phyloP scores from a whole-genome alignment of 352 stramenopile genomes.

The Phytophthora crassamura region DNA sequence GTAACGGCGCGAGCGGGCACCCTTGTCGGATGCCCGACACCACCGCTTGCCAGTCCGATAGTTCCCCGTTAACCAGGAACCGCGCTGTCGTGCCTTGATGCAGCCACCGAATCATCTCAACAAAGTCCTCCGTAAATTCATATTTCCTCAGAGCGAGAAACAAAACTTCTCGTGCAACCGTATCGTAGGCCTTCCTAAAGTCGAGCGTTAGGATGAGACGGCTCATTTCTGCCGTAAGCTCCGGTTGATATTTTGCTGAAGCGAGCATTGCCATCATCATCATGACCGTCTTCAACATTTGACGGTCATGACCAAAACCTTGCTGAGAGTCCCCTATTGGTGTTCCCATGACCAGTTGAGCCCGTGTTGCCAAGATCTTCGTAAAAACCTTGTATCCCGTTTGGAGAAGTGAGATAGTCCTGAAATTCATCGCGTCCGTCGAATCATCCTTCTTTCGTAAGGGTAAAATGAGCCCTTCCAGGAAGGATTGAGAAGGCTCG shows the following conservation, averaged over 20 bases:
- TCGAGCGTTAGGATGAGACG: not conserved
- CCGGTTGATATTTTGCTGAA: not conserved
- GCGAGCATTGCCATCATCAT: not conserved
- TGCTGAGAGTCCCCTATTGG: not conserved
- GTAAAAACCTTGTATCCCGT: not conserved
- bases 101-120: too few species aligned
- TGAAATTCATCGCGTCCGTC: constrained; percentile 4
- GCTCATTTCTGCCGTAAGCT: not conserved
- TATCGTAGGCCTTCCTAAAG: too few species aligned
- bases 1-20: too few species aligned
- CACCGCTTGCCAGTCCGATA: not conserved
- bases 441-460: not conserved
- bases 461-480: not conserved
- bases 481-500: not conserved
- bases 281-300: not conserved
- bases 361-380: not conserved
- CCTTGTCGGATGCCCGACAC: not conserved
- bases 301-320: not conserved
- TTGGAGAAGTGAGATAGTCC: not conserved
- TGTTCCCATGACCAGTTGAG: not conserved
- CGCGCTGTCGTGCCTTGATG: too few species aligned
- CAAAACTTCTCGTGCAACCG: too few species aligned
- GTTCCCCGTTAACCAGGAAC: too few species aligned
- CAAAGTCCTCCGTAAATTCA: too few species aligned
- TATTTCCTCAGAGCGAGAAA: too few species aligned